Base-by-base conservation (phyloP, 1,139 yeast species). In the Suhomyces bribrorum region DNA sequence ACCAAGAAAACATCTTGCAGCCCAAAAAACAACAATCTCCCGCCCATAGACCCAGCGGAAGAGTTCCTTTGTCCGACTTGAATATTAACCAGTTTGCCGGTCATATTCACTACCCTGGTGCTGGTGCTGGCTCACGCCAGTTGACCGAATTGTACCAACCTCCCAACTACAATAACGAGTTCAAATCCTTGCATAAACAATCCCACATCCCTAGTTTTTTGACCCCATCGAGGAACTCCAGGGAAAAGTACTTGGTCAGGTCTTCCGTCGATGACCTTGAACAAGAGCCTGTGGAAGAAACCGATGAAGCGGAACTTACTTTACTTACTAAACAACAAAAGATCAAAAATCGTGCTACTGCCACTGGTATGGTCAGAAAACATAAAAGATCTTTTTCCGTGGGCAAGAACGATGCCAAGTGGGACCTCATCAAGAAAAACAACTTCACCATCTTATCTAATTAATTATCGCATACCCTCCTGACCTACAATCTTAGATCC, bases 1-100 rank as follows among this genome's bases (percentile, higher is more conserved):
- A 72, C 50, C 75, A 72, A 52, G 77, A 72, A 47, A 72, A 72
- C 46, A 64, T 70, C 33, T 59, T 72, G 45, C 76, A 69, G 53
- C 76, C 76, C 14, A 63, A 61, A 46, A 51, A 52, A 29, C 46
- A 52, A 36, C 46, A 36, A 20, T 22, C n/a, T 43, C 41, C 41
- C 30, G 37, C 35, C 12, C 43, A 43, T 29, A 14, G 37, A 26
- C 30, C 38, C 8, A 23, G 41, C 3, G 38, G 37, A 13, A 59
- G 75, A 47, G 41, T 31, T 12, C 74, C 75, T 1, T 63, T 72
- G 47, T 47, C 52, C 14, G 56, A 59, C 35, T 61, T 72, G 45
- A 56, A 56, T 45, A 61, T 65, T 14, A 47, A 52, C 27, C 65
- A 66, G 27, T 70, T 45, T 46, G 62, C 67, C 11, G 77, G 76